phyloP scores from a whole-genome alignment of 495 filamentous ascomycete species.

The Antarctomyces pellizariae region DNA sequence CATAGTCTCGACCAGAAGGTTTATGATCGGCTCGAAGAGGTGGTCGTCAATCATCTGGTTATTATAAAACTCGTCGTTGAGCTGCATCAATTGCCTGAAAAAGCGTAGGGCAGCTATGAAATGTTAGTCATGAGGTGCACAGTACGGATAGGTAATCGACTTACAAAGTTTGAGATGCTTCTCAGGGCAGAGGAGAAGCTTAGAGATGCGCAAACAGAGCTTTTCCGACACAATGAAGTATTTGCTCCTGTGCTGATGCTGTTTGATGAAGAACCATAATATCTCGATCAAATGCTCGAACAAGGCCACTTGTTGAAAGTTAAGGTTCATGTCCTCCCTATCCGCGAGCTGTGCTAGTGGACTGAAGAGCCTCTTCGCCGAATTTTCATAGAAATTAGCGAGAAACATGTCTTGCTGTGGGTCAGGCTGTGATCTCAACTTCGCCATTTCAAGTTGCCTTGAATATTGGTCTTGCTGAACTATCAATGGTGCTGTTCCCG shows the following conservation, averaged over 20 bases:
- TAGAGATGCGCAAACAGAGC: slow-evolving; percentile 56
- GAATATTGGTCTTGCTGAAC: no score
- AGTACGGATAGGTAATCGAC: slow-evolving; percentile 10
- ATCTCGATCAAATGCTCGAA: slow-evolving; percentile 86
- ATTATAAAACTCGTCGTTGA: slow-evolving; percentile 85
- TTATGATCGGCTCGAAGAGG: slow-evolving; percentile 69
- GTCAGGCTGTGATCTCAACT: slow-evolving; percentile 29
- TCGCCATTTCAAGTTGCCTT: no score
- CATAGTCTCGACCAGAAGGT: slow-evolving; percentile 76
- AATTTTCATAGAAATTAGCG: slow-evolving; percentile 71
- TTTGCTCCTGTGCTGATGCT: slow-evolving; percentile 68
- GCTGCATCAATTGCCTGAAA: slow-evolving; percentile 65
- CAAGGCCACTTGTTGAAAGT: slow-evolving; percentile 61
- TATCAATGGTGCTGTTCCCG: slow-evolving; percentile 35
- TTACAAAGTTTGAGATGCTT: slow-evolving; percentile 83
- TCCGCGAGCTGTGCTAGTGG: slow-evolving; percentile 66
- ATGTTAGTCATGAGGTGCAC: slow-evolving; percentile 3
- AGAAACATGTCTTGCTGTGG: slow-evolving; percentile 73
- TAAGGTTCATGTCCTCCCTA: slow-evolving; percentile 27
- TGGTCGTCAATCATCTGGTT: slow-evolving; percentile 64
- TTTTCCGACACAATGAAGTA: slow-evolving; percentile 67
- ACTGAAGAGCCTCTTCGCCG: slow-evolving; percentile 65
- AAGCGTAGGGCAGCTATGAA: slow-evolving; percentile 68
- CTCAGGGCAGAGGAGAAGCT: slow-evolving; percentile 64
- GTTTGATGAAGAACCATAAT: slow-evolving; percentile 80